Evolutionary conservation across 805 yeast genomes (phyloP).

Genomic region (Zygotorulaspora florentina): DNA sequence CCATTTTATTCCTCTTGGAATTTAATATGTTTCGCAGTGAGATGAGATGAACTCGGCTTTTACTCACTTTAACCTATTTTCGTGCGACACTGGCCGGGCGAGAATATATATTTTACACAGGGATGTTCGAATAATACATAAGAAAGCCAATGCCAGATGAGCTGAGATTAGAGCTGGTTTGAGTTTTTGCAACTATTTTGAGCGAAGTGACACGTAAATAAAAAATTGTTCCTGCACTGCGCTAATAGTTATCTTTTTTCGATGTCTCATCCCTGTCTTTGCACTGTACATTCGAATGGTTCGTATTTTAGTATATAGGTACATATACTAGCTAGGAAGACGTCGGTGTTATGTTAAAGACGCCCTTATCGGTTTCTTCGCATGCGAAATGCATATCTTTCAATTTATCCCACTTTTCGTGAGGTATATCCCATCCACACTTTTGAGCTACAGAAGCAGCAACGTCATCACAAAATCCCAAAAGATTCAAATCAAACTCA

Average conservation of each 20-base stretch:
- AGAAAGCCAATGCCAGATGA: too few relatives aligned
- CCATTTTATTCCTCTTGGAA: slow-evolving; percentile 48
- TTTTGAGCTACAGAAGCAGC: slow-evolving; percentile 59
- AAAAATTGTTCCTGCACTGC: too few relatives aligned
- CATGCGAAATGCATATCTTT: slow-evolving; percentile 21
- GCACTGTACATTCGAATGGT: neutral
- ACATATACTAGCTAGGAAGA: neutral
- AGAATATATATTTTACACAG: too few relatives aligned
- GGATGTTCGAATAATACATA: too few relatives aligned
- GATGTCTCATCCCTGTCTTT: too few relatives aligned
- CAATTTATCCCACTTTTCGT: slow-evolving; percentile 42
- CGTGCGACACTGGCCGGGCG: neutral
- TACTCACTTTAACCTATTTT: neutral
- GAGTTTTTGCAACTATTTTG: too few relatives aligned
- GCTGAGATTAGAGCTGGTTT: too few relatives aligned
- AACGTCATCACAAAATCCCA: slow-evolving; percentile 82
- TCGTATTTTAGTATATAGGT: slow-evolving; percentile 1
- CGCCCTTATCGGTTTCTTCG: slow-evolving; percentile 30
- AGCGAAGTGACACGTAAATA: too few relatives aligned
- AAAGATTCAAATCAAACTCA: slow-evolving; percentile 69
- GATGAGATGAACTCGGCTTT: neutral
- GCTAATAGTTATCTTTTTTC: too few relatives aligned
- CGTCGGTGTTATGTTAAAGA: slow-evolving; percentile 24
- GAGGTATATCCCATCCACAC: slow-evolving; percentile 59
- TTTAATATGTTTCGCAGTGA: neutral